Evolutionary conservation across 768 basidiomycete genomes (phyloP), one percentile per base, ranked within the genome.

Genomic region (Daedaleopsis nitida): DNA sequence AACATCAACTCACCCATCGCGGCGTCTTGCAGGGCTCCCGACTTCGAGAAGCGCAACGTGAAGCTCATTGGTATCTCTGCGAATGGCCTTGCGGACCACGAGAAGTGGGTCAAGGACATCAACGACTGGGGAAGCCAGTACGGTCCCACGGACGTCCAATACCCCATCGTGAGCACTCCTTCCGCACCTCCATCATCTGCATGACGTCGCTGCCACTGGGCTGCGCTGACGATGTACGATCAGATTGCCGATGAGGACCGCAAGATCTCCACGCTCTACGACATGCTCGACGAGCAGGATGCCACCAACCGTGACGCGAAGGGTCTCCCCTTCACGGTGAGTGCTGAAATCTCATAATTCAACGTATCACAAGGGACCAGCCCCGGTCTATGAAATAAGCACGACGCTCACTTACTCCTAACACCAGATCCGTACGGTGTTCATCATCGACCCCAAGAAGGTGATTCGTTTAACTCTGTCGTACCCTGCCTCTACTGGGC

Each of bases 241-340:
- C 62, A 94, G 92, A 98, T 99, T 68, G 97, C 94, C 52, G 97
- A 99, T 73, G 81, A 84, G 23, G 89, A 95, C 71, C 84, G 96
- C 74, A 89, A 83, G 71, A 83, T 98, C 50, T 89, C 94, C 10
- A 85, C 84, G 44, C 77, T 93, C 58, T 96, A 97, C 71, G 96
- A 97, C 72, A 98, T 98, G 96, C 82, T 98, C 59, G 97, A 98
- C 74, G 83, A 91, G 72, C 92, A 95, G 75, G 97, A 99, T 76
- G 84, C 88, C 45, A 96, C 94, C 57, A 99, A 94, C 77, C 82
- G 84, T 39, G 91, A 92, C 73, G 78, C 77, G 39, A 93, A 92
- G 75, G 93, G 95, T 50, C 82, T 98, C 47, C 97, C 97, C 21
- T 94, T 98, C 81, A 99, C 97, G 51, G 94, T 88, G 42, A 42